Conservation (phyloP, 78 protist genomes). For the Pigoraptor vietnamica region DNA sequence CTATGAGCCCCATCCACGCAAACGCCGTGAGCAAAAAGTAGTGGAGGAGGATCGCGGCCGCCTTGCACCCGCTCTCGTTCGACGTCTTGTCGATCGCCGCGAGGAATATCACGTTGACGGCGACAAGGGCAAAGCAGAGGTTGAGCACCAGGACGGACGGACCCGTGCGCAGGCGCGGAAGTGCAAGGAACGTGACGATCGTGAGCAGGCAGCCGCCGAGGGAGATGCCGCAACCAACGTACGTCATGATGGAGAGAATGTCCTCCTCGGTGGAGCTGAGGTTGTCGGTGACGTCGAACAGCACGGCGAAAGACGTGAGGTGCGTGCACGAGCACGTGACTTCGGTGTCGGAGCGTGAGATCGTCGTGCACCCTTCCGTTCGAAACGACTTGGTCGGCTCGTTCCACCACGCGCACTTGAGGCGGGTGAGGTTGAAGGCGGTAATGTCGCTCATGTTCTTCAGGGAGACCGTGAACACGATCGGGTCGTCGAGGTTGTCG, state of each 20-base stretch:
- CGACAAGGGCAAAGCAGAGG: neutral
- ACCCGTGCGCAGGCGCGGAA: neutral
- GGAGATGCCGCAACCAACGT: neutral
- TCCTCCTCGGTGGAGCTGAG: neutral
- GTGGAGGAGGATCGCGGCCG: neutral
- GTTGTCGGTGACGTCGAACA: neutral
- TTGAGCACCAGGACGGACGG: neutral
- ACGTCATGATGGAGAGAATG: neutral
- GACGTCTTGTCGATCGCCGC: neutral
- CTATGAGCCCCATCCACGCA: neutral
- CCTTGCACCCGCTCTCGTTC: neutral
- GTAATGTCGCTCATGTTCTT: neutral
- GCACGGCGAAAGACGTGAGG: neutral
- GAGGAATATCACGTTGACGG: neutral
- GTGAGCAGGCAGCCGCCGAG: neutral
- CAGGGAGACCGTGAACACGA: neutral
- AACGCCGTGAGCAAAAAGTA: neutral
- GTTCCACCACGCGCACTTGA: neutral
- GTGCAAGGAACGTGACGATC: neutral
- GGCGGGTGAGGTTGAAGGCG: neutral
- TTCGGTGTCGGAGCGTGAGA: neutral
- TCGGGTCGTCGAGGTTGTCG: neutral
- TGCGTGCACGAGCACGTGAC: neutral
- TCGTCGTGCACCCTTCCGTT: neutral
- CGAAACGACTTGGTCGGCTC: neutral